Evolutionary conservation across 164 flowering plant genomes (phyloP), one percentile per base, ranked within the genome.

Genomic region (Nelumbo lutea): DNA sequence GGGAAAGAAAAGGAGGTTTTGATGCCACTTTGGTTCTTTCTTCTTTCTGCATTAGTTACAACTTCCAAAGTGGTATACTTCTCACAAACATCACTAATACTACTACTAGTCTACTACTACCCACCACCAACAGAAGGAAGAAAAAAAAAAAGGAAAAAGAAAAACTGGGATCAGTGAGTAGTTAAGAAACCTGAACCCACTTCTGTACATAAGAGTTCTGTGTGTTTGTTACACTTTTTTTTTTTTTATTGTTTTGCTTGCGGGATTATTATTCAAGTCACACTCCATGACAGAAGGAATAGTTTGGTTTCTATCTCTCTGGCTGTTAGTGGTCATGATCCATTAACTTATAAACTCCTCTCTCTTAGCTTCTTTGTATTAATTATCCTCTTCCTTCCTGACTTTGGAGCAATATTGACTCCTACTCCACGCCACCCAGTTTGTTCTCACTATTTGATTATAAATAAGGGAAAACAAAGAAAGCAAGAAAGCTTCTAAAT

Each of bases 21-120:
- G 15, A 2, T 14, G 5, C 6, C 15, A 27, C 38, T 48, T 14
- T 38, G 38, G 38, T 57, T 67, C 47, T 61, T 67, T 67, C 14
- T 42, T 27, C 50, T 39, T 2, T 10, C n/a, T 11, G 3, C 51
- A 43, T 44, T 57, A 6, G 53, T 45, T 58, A 58, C 53, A 67
- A 60, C 62, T 60, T 61, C 76, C 1, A 69, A 77, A 41, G 77
- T 78, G 39, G 56, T 27, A 27, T 27, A 27, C 27, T 27, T 27
- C 62, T 59, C 70, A 45, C 9, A 45, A 47, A 48, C 55, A 46
- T 59, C 57, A 68, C 56, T 58, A 46, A 52, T 59, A 68, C 68
- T 14, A 53, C 61, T n/a, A 53, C 68, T 66, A 55, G 14, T 50
- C 60, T 53, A 39, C 69, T 61, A 55, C 69, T 41, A 42, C 50